Conservation (phyloP, 2,329 filamentous ascomycete species). For the Gnomoniopsis smithogilvyi region DNA sequence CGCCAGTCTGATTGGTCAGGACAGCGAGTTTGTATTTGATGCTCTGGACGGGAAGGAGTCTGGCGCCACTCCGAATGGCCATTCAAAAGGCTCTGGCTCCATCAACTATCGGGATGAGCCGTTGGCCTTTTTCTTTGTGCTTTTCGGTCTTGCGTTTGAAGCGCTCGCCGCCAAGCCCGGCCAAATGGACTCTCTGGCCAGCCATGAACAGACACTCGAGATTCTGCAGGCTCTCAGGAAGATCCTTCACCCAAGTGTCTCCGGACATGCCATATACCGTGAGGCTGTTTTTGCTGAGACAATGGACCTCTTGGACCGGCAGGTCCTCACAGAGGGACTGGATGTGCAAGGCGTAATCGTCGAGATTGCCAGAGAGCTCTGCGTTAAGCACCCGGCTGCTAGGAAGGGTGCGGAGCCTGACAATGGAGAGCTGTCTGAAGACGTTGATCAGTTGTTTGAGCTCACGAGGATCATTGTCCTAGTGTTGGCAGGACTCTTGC, state of each 20-base stretch:
- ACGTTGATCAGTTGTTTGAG: constrained; percentile 97
- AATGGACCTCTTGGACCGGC: constrained; percentile 89
- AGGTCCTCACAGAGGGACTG: constrained; percentile 86
- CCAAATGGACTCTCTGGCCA: constrained; percentile 62
- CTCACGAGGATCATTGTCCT: constrained; percentile 94
- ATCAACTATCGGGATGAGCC: constrained; percentile 99
- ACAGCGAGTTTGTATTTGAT: constrained; percentile 96
- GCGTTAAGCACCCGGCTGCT: constrained; percentile 87
- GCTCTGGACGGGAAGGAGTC: constrained; percentile 83
- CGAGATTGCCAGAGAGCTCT: constrained; percentile 86
- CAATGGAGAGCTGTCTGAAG: constrained; percentile 83
- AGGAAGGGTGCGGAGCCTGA: constrained; percentile 62
- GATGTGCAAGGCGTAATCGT: constrained; percentile 91
- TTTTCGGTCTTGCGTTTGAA: constrained; percentile 95
- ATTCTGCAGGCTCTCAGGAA: constrained; percentile 91
- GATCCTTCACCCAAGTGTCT: constrained; percentile 90
- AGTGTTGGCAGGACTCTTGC: constrained; percentile 82
- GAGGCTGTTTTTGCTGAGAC: constrained; percentile 96
- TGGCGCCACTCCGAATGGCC: constrained; percentile 43
- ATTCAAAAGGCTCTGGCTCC: constrained; percentile 60
- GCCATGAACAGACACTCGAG: constrained; percentile 72
- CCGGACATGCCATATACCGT: constrained; percentile 93
- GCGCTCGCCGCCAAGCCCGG: constrained; percentile 80
- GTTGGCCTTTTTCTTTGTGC: constrained; percentile 96
- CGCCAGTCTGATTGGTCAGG: constrained; percentile 93